Percentiles rank a stretch among this genome's conserved stretches.
phyloP scores from a whole-genome alignment of 2,329 filamentous ascomycete species.

The Dothiorella sarmentorum region DNA sequence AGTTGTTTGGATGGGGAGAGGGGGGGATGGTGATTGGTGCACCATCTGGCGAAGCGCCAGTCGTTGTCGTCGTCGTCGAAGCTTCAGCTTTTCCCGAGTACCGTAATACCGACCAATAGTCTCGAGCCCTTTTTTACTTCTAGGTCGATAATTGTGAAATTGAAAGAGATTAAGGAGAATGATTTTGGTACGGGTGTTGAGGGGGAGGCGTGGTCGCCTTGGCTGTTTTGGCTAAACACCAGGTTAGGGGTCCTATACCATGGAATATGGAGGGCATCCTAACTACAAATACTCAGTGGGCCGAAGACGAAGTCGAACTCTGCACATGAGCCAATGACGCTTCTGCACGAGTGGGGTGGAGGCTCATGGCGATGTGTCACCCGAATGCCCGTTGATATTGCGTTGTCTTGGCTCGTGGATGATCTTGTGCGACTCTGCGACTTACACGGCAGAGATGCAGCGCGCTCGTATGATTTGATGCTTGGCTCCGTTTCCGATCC shows the following conservation, averaged over 20 bases:
- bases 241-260: not conserved
- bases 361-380: not conserved
- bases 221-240: too few relatives aligned
- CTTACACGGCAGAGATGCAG: too few relatives aligned
- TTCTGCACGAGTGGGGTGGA: too few relatives aligned
- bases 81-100: slow-evolving; percentile 10
- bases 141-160: slow-evolving; percentile 15
- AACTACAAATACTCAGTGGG: too few relatives aligned
- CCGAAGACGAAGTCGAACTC: too few relatives aligned
- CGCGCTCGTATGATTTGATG: too few relatives aligned
- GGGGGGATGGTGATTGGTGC: not conserved
- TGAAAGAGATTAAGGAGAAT: slow-evolving; percentile 4
- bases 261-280: not conserved
- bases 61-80: not conserved
- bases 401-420: not conserved
- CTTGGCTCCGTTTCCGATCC: not conserved
- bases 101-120: slow-evolving; percentile 2
- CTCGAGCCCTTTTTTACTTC: slow-evolving; percentile 13
- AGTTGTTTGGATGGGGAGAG: not conserved
- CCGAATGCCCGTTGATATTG: not conserved
- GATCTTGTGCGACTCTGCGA: not conserved
- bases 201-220: too few relatives aligned
- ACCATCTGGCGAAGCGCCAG: not conserved
- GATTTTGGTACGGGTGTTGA: too few relatives aligned
- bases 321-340: too few relatives aligned